These are phyloP conservation scores for Plasmopara muralis DNA, from an alignment of 352 stramenopile species.

Conservation along the genomic window DNA sequence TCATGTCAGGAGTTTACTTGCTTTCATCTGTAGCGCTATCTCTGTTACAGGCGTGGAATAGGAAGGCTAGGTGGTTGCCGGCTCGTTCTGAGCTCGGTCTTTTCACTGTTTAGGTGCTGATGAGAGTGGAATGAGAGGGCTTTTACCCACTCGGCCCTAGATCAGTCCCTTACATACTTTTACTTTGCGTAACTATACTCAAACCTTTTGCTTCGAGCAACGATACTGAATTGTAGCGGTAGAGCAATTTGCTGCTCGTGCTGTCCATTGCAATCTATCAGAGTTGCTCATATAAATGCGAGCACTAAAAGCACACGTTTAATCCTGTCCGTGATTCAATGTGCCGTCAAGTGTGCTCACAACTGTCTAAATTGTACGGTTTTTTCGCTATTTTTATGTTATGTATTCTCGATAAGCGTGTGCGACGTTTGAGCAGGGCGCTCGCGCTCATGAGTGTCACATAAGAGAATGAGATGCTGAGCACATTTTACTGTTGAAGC, in stretches of 20 bases:
- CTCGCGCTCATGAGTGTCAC: not conserved
- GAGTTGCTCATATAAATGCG: slow-evolving; percentile 73
- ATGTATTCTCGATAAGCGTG: too few species aligned
- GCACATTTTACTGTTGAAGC: too few species aligned
- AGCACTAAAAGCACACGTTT: slow-evolving; percentile 87
- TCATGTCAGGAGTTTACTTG: slow-evolving; percentile 79
- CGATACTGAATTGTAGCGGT: slow-evolving; percentile 77
- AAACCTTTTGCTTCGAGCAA: slow-evolving; percentile 23
- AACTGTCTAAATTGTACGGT: slow-evolving; percentile 8
- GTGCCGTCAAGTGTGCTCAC: slow-evolving; percentile 83
- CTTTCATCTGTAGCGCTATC: slow-evolving; percentile 54
- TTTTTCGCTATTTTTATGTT: not conserved
- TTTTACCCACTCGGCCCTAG: slow-evolving; percentile 41
- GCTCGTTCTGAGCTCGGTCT: slow-evolving; percentile 63
- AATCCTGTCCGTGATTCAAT: slow-evolving; percentile 61
- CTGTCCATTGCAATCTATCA: slow-evolving; percentile 72
- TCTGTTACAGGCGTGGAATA: slow-evolving; percentile 83
- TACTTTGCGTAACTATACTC: not conserved
- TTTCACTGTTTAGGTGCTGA: slow-evolving; percentile 61
- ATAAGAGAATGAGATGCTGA: not conserved
- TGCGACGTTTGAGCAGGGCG: too few species aligned
- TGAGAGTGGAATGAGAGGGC: slow-evolving; percentile 62
- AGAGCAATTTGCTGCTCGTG: slow-evolving; percentile 17
- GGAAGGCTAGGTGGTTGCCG: slow-evolving; percentile 54
- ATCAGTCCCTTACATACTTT: slow-evolving; percentile 71